A percentile compares a stretch with the other conserved stretches of the same genome.
Evolutionary conservation across 2,329 filamentous ascomycete species (phyloP).

Genomic region (Exophiala dermatitidis): DNA sequence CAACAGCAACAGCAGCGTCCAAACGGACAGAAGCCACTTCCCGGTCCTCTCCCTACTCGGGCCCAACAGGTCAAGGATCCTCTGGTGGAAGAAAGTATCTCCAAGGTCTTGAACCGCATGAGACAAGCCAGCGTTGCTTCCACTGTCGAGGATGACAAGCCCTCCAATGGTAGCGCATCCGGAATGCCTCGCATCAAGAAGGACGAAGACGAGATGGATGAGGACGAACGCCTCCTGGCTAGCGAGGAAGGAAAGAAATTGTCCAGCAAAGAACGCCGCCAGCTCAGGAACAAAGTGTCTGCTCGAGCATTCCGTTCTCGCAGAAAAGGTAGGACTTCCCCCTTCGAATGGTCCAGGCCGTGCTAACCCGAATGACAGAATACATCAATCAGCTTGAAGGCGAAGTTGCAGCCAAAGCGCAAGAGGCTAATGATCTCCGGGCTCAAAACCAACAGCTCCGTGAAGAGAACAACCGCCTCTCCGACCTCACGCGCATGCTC

Average conservation of each 20-base stretch:
- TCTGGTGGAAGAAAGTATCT: conserved; percentile 84
- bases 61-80: conserved; percentile 50
- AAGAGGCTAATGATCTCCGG: conserved; percentile 74
- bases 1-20: conserved; percentile 48
- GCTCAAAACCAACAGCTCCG: conserved; percentile 71
- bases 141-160: conserved; percentile 46
- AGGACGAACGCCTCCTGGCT: conserved; percentile 87
- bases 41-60: conserved; percentile 29
- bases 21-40: conserved; percentile 25
- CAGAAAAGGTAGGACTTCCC: conserved; percentile 71
- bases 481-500: conserved; percentile 72
- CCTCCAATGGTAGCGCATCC: conserved; percentile 32
- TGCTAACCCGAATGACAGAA: conserved; percentile 60
- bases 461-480: conserved; percentile 77
- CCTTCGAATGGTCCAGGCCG: conserved; percentile 1
- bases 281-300: conserved; percentile 98
- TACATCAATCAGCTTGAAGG: conserved; percentile 92
- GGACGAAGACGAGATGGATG: conserved; percentile 97
- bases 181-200: conserved; percentile 67
- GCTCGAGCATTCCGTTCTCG: conserved; percentile 95
- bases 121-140: conserved; percentile 61
- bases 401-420: conserved; percentile 76
- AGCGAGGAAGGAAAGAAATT: conserved; percentile 98
- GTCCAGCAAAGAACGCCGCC: conserved; percentile 93
- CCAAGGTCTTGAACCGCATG: conserved; percentile 87